Evolutionary conservation across 805 yeast species (phyloP).

Genomic region (Wickerhamiella australiensis): DNA sequence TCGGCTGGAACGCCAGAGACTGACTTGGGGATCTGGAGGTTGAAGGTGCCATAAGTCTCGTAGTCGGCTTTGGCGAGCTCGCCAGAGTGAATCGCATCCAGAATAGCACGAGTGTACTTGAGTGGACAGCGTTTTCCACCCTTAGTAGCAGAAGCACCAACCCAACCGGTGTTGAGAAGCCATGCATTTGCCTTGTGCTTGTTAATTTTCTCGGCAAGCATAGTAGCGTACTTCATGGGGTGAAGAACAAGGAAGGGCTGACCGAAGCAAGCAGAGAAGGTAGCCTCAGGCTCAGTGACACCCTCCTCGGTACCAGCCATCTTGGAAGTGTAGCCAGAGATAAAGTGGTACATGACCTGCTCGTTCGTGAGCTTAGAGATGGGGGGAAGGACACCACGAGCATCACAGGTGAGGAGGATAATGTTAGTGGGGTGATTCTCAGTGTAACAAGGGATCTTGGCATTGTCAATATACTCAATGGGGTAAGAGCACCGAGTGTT

Average conservation of each 20-base stretch:
- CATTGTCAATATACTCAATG: constrained; percentile 90
- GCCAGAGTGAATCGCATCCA: constrained; percentile 91
- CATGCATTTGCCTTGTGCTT: constrained; percentile 85
- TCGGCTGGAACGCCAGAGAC: constrained; percentile 75
- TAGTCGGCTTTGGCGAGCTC: constrained; percentile 65
- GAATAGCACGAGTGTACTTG: constrained; percentile 92
- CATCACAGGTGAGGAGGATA: constrained; percentile 88
- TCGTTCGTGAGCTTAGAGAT: constrained; percentile 85
- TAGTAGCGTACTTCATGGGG: constrained; percentile 96
- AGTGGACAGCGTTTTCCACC: constrained; percentile 98
- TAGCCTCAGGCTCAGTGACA: constrained; percentile 94
- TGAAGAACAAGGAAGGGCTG: constrained; percentile 97
- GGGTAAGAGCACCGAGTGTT: constrained; percentile 99
- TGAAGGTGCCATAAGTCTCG: constrained; percentile 78
- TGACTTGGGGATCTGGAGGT: constrained; percentile 72
- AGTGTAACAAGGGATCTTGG: constrained; percentile 88
- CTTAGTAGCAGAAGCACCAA: constrained; percentile 78
- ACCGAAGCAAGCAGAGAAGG: constrained; percentile 97
- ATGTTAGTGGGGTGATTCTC: constrained; percentile 86
- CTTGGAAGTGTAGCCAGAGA: constrained; percentile 96
- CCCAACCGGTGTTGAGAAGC: constrained; percentile 98
- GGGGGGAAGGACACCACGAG: constrained; percentile 95
- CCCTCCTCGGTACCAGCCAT: constrained; percentile 99
- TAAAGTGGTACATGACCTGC: constrained; percentile 98
- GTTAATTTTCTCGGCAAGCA: constrained; percentile 84